Base-by-base conservation (phyloP, 768 basidiomycete species). In the Daedaleopsis sinensis region DNA sequence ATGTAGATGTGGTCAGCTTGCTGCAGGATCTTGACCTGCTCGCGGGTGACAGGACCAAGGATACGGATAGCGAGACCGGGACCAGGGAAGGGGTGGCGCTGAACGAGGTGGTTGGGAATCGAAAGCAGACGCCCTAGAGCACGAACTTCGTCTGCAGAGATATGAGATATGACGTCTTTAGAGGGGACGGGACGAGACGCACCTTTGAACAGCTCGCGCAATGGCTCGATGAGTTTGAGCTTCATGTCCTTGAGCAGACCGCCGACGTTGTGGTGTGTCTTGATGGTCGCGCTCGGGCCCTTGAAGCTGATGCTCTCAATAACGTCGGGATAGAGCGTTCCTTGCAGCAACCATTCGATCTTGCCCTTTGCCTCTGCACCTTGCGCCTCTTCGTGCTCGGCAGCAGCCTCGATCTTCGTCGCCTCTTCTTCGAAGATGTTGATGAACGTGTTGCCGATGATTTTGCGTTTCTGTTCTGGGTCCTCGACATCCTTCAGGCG, bases 251-350 rank as follows among this genome's bases (percentile, higher is more conserved):
- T 92, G 62, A 98, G 82, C 54, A 99, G 79, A 3, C 96, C 96
- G 32, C 97, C 97, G 66, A 98, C 97, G 67, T 99, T 99, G 75
- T 98, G 97, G 74, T 99, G 97, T 2, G 97, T 98, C 82, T 99
- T 99, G 82, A 99, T 99, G 11, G 96, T 98, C 42, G 97, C 97
- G 65, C 91, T 94, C 0, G 97, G 97, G 2, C 97, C 97, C 77
- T 98, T 98, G 85, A 99, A 99, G 77, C 91, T 94, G 78, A 99
- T 97, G 72, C 91, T 94, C 80, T 99, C 97, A 72, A 98, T 99
- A 60, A 99, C 97, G 71, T 99, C 97, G 2, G 97, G 97, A 76
- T 98, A 99, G 15, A 99, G 83, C 0, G 97, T 99, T 5, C 97
- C 97, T 76, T 99, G 97, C 12, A 99, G 78, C 50, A 99, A 76